A percentile compares a stretch with the other conserved stretches of the same genome.
These are phyloP conservation scores for Paramecium octaurelia DNA, from an alignment of 73 alveolate species.

Conservation along the genomic window DNA sequence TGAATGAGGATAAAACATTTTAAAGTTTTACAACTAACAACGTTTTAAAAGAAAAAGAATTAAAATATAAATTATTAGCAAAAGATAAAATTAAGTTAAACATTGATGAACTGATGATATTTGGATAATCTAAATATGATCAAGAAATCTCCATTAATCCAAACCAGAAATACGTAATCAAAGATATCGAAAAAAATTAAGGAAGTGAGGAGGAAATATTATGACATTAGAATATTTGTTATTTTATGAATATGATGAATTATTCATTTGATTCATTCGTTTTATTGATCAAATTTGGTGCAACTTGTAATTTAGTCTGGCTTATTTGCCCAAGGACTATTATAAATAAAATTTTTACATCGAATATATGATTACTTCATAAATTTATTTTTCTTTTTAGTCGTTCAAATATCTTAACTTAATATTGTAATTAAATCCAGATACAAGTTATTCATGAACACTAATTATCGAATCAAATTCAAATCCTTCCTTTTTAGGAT, in stretches of 20 bases:
- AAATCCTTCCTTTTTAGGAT: neutral
- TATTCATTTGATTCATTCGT: neutral
- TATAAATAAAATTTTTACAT: neutral
- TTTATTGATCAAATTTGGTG: neutral
- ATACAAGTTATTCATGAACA: neutral
- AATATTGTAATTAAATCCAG: neutral
- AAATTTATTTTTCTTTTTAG: neutral
- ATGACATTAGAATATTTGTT: neutral
- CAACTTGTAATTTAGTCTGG: neutral
- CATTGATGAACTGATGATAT: neutral
- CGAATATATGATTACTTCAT: neutral
- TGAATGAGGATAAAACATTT: neutral
- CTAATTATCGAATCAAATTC: neutral
- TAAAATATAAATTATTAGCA: neutral
- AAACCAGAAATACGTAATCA: neutral
- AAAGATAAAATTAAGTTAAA: neutral
- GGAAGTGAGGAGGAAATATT: neutral
- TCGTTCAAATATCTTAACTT: neutral
- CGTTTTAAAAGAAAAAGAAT: neutral
- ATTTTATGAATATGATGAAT: neutral
- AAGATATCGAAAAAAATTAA: neutral
- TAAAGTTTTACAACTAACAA: conserved; percentile 34
- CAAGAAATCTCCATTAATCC: neutral
- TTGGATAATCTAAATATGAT: neutral
- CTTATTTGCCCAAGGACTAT: neutral